Conservation (phyloP, 2,329 filamentous ascomycete species). For the Fusarium sp. region DNA sequence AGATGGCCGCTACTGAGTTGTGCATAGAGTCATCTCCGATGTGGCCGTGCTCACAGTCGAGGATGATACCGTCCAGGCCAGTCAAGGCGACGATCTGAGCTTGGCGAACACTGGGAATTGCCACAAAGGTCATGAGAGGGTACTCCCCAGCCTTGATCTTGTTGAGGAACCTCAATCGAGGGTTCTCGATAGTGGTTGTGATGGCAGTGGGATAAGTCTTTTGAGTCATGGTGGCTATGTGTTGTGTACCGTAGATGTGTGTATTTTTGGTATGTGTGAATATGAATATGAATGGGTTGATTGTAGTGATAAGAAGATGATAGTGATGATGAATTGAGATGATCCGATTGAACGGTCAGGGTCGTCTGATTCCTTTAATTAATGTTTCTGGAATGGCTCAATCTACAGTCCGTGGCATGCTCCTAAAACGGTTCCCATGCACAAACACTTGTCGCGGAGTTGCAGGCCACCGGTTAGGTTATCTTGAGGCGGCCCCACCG, state of each 20-base stretch:
- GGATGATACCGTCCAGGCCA: constrained; percentile 64
- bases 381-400: neutral
- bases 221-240: constrained; percentile 18
- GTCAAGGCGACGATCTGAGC: constrained; percentile 66
- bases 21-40: constrained; percentile 28
- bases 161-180: constrained; percentile 61
- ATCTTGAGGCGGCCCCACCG: constrained; percentile 8
- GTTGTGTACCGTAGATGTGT: neutral
- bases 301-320: neutral
- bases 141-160: constrained; percentile 57
- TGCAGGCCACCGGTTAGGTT: no score
- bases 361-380: constrained; percentile 7
- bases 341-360: constrained; percentile 1
- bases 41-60: constrained; percentile 56
- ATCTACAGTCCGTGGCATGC: neutral
- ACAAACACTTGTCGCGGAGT: neutral
- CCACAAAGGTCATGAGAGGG: constrained; percentile 65
- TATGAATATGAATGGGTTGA: neutral
- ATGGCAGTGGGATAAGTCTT: constrained; percentile 22
- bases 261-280: neutral
- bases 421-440: neutral
- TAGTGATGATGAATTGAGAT: neutral
- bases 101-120: constrained; percentile 61
- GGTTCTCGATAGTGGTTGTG: constrained; percentile 56
- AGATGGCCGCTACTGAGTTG: constrained; percentile 22